A percentile compares a stretch with the other conserved stretches of the same genome.
Evolutionary conservation across 2,329 filamentous ascomycete genomes (phyloP).

Genomic region (Monilinia polystroma): DNA sequence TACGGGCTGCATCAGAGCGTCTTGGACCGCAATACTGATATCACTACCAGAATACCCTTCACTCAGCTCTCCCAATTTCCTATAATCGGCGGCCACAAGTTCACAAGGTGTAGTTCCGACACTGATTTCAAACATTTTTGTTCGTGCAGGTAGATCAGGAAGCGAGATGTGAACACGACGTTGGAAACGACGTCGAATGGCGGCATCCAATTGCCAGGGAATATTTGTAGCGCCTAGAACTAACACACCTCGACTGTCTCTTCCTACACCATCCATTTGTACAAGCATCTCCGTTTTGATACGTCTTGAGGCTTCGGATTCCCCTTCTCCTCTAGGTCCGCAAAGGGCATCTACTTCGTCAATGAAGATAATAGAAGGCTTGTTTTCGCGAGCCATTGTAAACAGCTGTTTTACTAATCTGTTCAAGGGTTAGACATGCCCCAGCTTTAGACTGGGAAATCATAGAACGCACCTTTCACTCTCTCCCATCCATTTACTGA

Average conservation of each 20-base stretch:
- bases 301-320: slow-evolving; percentile 92
- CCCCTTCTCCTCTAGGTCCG: slow-evolving; percentile 87
- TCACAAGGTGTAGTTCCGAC: slow-evolving; percentile 92
- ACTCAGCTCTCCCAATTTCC: slow-evolving; percentile 73
- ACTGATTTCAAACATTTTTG: slow-evolving; percentile 79
- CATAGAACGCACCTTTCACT: slow-evolving; percentile 73
- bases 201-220: slow-evolving; percentile 95
- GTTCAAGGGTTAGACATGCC: slow-evolving; percentile 21
- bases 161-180: slow-evolving; percentile 92
- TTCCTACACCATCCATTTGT: slow-evolving; percentile 98
- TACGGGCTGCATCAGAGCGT: slow-evolving; percentile 95
- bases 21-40: slow-evolving; percentile 93
- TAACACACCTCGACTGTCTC: slow-evolving; percentile 88
- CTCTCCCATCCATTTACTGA: slow-evolving; percentile 99
- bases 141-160: slow-evolving; percentile 81
- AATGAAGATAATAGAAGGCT: slow-evolving; percentile 97
- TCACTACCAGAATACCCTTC: slow-evolving; percentile 96
- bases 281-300: slow-evolving; percentile 99
- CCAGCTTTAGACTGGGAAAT: neutral
- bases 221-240: slow-evolving; percentile 98
- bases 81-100: slow-evolving; percentile 74
- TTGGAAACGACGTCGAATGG: slow-evolving; percentile 94
- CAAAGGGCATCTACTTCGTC: slow-evolving; percentile 97
- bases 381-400: slow-evolving; percentile 96
- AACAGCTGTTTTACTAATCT: slow-evolving; percentile 90